These are phyloP conservation scores for Komagataea norvegica DNA, from an alignment of 1,139 yeast species.

Conservation along the genomic window DNA sequence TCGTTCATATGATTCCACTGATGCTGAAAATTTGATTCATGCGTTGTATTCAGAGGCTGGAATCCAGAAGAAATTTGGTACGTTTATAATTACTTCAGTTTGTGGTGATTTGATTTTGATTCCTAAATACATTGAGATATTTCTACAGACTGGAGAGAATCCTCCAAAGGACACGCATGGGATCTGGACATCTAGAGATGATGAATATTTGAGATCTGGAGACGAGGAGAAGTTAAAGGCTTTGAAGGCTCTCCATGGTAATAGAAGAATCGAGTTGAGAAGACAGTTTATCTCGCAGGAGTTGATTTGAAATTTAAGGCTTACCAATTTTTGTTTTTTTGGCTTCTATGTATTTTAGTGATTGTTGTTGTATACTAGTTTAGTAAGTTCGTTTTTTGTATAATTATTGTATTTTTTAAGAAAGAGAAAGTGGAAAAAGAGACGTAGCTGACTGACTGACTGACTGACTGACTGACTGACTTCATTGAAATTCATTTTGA, in stretches of 20 bases:
- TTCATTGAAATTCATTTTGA: constrained; percentile 81
- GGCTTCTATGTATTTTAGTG: not conserved
- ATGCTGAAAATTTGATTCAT: constrained; percentile 40
- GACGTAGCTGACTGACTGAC: no score
- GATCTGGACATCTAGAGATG: constrained; percentile 48
- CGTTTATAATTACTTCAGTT: constrained; percentile 42
- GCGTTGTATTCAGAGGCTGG: constrained; percentile 41
- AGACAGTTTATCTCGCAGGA: constrained; percentile 34
- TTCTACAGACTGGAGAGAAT: constrained; percentile 39
- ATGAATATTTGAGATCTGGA: constrained; percentile 30
- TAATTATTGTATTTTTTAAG: no score
- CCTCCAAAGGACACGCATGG: constrained; percentile 43
- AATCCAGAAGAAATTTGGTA: constrained; percentile 41
- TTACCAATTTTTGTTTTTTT: not conserved
- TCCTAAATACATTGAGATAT: constrained; percentile 40
- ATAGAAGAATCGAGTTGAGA: constrained; percentile 36
- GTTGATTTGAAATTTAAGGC: constrained; percentile 25
- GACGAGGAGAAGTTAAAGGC: constrained; percentile 30
- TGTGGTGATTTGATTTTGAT: constrained; percentile 46
- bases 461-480: no score
- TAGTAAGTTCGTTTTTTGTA: not conserved
- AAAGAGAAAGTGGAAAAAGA: no score
- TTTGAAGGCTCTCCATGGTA: constrained; percentile 34
- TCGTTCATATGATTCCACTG: constrained; percentile 39
- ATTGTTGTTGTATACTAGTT: not conserved